Percentiles rank a stretch among this genome's conserved stretches.
Conservation (phyloP, 176 grass and related monocot species). For the Paspalum vaginatum region DNA sequence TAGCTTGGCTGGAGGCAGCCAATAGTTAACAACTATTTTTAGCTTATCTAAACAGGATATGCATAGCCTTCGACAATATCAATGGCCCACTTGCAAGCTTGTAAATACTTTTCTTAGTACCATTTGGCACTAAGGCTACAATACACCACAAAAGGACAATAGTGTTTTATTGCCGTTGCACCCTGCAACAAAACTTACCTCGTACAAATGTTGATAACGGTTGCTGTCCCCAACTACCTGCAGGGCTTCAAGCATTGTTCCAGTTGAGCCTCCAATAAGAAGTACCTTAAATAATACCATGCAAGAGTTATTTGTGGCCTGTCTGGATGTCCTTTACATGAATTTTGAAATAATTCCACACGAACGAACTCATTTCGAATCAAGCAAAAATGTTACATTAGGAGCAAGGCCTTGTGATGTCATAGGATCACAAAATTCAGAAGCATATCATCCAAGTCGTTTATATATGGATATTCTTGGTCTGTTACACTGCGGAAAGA, state of each 20-base stretch:
- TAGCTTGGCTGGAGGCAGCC: too few species aligned
- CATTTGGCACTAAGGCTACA: not conserved
- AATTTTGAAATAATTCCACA: not conserved
- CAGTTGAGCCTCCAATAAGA: slow-evolving; percentile 82
- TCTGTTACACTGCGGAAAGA: not conserved
- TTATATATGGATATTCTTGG: not conserved
- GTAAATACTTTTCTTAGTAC: not conserved
- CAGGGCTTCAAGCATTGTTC: slow-evolving; percentile 87
- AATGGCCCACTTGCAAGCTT: not conserved
- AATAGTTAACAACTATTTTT: too few species aligned
- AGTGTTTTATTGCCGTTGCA: not conserved
- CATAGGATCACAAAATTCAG: slow-evolving; percentile 11
- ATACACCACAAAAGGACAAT: not conserved
- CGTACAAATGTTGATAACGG: slow-evolving; percentile 45
- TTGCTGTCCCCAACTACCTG: slow-evolving; percentile 75
- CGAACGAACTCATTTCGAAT: not conserved
- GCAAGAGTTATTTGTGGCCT: not conserved
- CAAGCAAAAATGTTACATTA: not conserved
- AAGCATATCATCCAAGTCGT: not conserved
- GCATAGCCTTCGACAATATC: not conserved
- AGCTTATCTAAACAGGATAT: too few species aligned
- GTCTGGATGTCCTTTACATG: not conserved
- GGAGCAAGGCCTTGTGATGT: not conserved
- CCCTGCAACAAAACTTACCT: slow-evolving; percentile 47
- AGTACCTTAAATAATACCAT: slow-evolving; percentile 57